These are phyloP conservation scores for Ailanthus altissimus DNA, from an alignment of 345 rosid species.

Conservation along the genomic window DNA sequence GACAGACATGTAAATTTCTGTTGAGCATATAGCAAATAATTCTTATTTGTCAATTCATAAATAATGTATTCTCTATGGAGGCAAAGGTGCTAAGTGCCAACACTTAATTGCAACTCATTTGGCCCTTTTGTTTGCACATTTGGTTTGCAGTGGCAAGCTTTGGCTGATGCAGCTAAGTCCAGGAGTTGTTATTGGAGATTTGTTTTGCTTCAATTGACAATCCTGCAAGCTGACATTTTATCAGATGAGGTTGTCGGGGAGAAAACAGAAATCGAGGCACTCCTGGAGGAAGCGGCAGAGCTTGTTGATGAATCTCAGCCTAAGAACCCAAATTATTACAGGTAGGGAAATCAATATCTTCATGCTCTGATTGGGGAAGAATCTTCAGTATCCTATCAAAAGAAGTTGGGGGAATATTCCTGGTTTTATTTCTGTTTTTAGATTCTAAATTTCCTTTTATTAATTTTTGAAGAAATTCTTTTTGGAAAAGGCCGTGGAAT, in stretches of 20 bases:
- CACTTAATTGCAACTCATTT: not conserved
- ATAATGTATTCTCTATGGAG: not conserved
- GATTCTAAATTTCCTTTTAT: not conserved
- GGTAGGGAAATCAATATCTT: constrained; percentile 40
- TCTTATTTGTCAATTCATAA: not conserved
- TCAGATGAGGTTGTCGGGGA: constrained; percentile 55
- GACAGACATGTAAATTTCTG: not conserved
- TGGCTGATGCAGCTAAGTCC: constrained; percentile 76
- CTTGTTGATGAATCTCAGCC: constrained; percentile 80
- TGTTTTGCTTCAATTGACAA: constrained; percentile 73
- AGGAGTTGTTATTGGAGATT: constrained; percentile 88
- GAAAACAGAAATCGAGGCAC: constrained; percentile 79
- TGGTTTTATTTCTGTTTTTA: not conserved
- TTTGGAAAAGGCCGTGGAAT: not conserved
- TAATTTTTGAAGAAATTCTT: not conserved
- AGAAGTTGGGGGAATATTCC: not conserved
- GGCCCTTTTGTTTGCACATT: constrained; percentile 22
- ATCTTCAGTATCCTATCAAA: not conserved
- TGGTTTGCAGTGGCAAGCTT: constrained; percentile 73
- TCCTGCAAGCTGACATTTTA: constrained; percentile 64
- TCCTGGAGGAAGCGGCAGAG: constrained; percentile 95
- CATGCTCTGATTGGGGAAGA: not conserved
- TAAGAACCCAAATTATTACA: constrained; percentile 78
- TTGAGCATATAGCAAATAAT: too few relatives aligned
- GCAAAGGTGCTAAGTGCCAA: not conserved